Conservation (phyloP, 1,284 basidiomycete genomes). For the Puccinia horiana region DNA sequence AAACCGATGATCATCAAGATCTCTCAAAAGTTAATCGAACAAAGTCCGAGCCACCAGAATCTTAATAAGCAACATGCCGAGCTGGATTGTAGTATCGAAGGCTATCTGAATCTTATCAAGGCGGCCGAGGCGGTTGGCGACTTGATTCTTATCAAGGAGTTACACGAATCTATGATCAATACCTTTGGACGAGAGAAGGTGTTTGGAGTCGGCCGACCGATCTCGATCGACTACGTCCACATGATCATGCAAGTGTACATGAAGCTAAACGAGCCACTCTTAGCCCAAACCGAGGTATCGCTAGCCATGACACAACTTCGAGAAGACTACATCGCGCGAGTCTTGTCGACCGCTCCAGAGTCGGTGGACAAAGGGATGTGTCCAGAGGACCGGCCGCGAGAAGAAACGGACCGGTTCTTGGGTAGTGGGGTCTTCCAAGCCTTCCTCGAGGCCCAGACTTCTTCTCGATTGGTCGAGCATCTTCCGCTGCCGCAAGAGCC, state of each 20-base stretch:
- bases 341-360: not conserved
- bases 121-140: conserved; percentile 23
- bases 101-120: conserved; percentile 15
- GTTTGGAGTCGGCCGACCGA: not conserved
- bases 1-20: conserved; percentile 37
- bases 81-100: not conserved
- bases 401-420: not conserved
- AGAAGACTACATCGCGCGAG: not conserved
- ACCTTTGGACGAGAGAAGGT: conserved; percentile 16
- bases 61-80: not conserved
- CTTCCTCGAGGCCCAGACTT: not conserved
- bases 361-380: not conserved
- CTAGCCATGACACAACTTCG: not conserved
- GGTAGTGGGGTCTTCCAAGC: not conserved
- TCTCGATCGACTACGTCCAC: conserved; percentile 10
- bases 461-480: not conserved
- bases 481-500: no score
- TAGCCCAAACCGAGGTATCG: conserved; percentile 15
- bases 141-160: conserved; percentile 33
- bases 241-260: conserved; percentile 30
- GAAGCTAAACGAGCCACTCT: conserved; percentile 34
- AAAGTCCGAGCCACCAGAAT: conserved; percentile 27
- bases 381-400: no score
- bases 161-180: conserved; percentile 5
- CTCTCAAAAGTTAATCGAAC: conserved; percentile 37